Conservation (phyloP, 441 rosid species). For the Adansonia rubrostipa region DNA sequence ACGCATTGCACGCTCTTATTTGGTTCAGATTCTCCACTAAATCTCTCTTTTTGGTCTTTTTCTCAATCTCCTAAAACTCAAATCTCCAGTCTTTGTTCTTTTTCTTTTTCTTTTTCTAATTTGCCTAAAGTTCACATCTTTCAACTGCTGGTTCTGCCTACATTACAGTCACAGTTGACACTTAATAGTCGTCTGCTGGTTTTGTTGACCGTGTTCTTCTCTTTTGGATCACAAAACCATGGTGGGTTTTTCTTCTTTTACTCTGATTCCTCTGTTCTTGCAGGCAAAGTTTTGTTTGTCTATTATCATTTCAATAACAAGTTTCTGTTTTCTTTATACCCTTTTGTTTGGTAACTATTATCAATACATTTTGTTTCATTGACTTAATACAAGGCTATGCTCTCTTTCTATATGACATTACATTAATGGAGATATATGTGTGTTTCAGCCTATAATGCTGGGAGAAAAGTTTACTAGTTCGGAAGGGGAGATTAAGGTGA, state of each 20-base stretch:
- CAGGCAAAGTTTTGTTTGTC: background rate
- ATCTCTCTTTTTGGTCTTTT: conserved; percentile 9
- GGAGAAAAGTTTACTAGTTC: conserved; percentile 45
- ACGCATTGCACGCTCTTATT: conserved; percentile 35
- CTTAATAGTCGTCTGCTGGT: conserved; percentile 17
- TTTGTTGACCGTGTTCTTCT: conserved; percentile 20
- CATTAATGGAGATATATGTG: conserved; percentile 3
- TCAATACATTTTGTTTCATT: background rate
- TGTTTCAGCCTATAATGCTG: conserved; percentile 53
- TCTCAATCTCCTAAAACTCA: background rate
- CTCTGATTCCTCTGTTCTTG: background rate
- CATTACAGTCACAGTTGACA: background rate
- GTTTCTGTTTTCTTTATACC: background rate
- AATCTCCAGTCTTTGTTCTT: background rate
- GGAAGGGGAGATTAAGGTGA: conserved; percentile 76
- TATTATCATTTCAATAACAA: background rate
- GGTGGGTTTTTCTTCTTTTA: conserved; percentile 33
- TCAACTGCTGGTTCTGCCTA: background rate
- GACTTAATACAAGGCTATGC: conserved; percentile 8
- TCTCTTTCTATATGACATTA: conserved; percentile 13
- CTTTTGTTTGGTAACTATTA: background rate
- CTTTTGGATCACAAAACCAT: conserved; percentile 23
- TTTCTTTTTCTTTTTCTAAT: conserved; percentile 7
- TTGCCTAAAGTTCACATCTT: conserved; percentile 7
- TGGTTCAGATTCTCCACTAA: conserved; percentile 47